phyloP scores from a whole-genome alignment of 345 rosid genomes.

The Moricandia arvensis region DNA sequence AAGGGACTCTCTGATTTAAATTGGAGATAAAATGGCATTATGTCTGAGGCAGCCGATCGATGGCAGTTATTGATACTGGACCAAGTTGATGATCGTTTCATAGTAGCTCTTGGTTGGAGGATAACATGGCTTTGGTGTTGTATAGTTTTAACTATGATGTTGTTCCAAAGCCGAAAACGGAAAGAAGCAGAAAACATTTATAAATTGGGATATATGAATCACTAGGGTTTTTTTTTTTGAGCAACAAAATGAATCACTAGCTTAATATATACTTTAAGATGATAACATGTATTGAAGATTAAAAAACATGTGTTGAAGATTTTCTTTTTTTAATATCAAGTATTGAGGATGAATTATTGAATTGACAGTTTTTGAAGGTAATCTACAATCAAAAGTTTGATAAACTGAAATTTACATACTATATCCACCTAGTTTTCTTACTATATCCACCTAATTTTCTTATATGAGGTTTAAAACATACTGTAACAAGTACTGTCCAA shows the following conservation, averaged over 20 bases:
- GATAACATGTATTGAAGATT: background rate
- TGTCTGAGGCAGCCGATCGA: background rate
- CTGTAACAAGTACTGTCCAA: background rate
- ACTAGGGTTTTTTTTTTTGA: too few species aligned
- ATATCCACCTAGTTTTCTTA: background rate
- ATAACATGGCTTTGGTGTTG: background rate
- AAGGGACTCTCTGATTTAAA: background rate
- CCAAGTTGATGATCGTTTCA: background rate
- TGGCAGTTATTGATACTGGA: background rate
- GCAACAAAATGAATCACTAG: background rate
- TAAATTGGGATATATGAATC: background rate
- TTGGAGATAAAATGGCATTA: background rate
- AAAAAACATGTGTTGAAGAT: too few species aligned
- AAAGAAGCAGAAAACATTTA: background rate
- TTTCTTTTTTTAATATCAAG: background rate
- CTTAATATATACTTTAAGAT: background rate
- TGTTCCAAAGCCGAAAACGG: background rate
- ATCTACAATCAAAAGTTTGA: background rate
- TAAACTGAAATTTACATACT: background rate
- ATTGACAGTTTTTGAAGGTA: background rate
- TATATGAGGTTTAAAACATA: background rate
- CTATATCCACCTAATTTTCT: background rate
- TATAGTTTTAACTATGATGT: background rate
- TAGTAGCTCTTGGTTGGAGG: background rate
- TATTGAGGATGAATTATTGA: background rate